These are phyloP conservation scores for Tricholoma hemisulphureum DNA, from an alignment of 768 basidiomycete species.

Conservation along the genomic window DNA sequence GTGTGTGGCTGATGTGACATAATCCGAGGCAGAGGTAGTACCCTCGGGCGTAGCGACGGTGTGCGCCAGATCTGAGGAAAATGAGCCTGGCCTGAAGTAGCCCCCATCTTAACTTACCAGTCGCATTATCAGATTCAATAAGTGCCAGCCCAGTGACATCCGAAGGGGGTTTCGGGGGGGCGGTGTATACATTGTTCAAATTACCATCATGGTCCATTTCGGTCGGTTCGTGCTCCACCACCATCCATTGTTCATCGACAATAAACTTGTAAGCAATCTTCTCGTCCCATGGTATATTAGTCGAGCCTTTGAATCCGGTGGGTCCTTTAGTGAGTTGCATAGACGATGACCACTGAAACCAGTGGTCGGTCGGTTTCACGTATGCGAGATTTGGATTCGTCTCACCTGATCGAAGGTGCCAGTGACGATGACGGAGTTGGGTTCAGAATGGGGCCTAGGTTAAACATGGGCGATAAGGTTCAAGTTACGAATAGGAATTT, in stretches of 20 bases:
- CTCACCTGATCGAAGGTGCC: constrained; percentile 78
- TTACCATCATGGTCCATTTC: constrained; percentile 64
- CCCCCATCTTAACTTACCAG: constrained; percentile 16
- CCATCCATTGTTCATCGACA: constrained; percentile 70
- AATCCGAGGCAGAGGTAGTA: constrained; percentile 35
- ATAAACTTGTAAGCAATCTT: constrained; percentile 76
- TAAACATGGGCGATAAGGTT: constrained; percentile 8
- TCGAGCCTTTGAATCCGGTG: constrained; percentile 53
- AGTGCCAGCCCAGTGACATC: background rate
- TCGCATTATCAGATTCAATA: background rate
- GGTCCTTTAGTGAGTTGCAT: constrained; percentile 51
- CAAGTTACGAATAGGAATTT: background rate
- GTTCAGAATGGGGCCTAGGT: constrained; percentile 57
- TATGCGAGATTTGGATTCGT: constrained; percentile 4
- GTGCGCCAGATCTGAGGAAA: constrained; percentile 36
- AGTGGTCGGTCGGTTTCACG: constrained; percentile 13
- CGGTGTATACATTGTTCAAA: constrained; percentile 64
- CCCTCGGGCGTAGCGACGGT: constrained; percentile 38
- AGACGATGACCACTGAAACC: constrained; percentile 59
- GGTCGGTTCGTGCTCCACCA: constrained; percentile 52
- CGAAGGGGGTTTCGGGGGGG: constrained; percentile 37
- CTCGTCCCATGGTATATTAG: constrained; percentile 58
- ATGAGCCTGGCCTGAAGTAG: constrained; percentile 11
- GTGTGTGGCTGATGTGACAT: constrained; percentile 40
- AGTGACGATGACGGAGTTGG: constrained; percentile 63